Evolutionary conservation across 495 filamentous ascomycete species (phyloP).

Genomic region (Xanthoparmelia taractica): DNA sequence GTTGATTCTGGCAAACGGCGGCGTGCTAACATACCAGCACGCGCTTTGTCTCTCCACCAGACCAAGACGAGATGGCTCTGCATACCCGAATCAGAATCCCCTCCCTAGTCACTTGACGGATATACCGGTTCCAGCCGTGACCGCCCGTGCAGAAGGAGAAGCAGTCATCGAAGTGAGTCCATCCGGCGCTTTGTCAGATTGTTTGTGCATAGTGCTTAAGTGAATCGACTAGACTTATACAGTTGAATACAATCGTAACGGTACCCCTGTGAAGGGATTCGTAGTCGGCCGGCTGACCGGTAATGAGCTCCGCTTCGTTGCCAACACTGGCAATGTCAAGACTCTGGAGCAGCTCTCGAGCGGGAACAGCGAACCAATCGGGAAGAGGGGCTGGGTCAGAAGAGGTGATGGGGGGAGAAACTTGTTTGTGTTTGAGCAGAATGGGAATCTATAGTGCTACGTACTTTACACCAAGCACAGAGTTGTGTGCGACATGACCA

Average conservation of each 20-base stretch:
- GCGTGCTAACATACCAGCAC: constrained; percentile 47
- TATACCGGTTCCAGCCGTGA: background rate
- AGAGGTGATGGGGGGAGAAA: constrained; percentile 24
- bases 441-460: background rate
- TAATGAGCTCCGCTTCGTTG: constrained; percentile 42
- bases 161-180: constrained; percentile 43
- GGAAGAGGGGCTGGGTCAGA: constrained; percentile 15
- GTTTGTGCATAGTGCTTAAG: background rate
- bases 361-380: constrained; percentile 29
- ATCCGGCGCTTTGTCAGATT: background rate
- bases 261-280: constrained; percentile 35
- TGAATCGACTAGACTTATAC: constrained; percentile 44
- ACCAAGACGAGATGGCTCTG: constrained; percentile 31
- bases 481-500: too few relatives aligned
- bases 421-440: constrained; percentile 35
- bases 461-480: too few relatives aligned
- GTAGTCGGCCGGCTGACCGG: constrained; percentile 41
- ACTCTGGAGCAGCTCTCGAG: constrained; percentile 35
- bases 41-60: constrained; percentile 41
- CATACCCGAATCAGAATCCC: constrained; percentile 37
- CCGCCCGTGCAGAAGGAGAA: constrained; percentile 33
- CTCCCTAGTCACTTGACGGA: constrained; percentile 2
- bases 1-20: constrained; percentile 50
- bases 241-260: constrained; percentile 43
- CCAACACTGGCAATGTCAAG: constrained; percentile 39